These are phyloP conservation scores for Mycosphaerella arachidis DNA, from an alignment of 2,329 filamentous ascomycete species.

Conservation along the genomic window DNA sequence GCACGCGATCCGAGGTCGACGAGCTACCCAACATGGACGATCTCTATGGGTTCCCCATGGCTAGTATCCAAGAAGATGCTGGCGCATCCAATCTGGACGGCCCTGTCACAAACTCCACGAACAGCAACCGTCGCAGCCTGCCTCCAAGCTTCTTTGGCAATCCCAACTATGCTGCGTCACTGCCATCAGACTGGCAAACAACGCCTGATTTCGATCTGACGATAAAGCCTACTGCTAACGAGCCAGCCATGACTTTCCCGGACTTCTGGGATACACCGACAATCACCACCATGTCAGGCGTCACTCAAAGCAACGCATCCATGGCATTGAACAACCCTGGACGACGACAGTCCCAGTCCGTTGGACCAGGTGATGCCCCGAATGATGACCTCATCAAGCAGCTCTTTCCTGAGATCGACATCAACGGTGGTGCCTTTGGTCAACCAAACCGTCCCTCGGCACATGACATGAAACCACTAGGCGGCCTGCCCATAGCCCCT, in stretches of 20 bases:
- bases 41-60: conserved; percentile 28
- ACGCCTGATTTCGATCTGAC: conserved; percentile 11
- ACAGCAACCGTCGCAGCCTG: conserved; percentile 30
- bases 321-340: conserved; percentile 13
- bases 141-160: conserved; percentile 32
- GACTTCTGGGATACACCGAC: conserved; percentile 23
- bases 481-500: conserved; percentile 4
- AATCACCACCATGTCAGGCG: conserved; percentile 12
- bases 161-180: conserved; percentile 19
- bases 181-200: conserved; percentile 20
- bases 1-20: conserved; percentile 37
- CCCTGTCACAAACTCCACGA: conserved; percentile 6
- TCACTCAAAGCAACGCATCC: conserved; percentile 13
- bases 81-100: conserved; percentile 14
- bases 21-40: conserved; percentile 35
- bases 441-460: conserved; percentile 9
- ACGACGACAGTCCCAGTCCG: conserved; percentile 26
- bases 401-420: conserved; percentile 33
- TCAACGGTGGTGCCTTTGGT: conserved; percentile 17
- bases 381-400: conserved; percentile 30
- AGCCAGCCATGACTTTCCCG: conserved; percentile 13
- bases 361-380: conserved; percentile 27
- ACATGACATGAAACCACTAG: conserved; percentile 11
- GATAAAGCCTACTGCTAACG: conserved; percentile 9
- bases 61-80: conserved; percentile 30